Base-by-base conservation (phyloP, 352 stramenopile species). In the Ophiocytium majus region DNA sequence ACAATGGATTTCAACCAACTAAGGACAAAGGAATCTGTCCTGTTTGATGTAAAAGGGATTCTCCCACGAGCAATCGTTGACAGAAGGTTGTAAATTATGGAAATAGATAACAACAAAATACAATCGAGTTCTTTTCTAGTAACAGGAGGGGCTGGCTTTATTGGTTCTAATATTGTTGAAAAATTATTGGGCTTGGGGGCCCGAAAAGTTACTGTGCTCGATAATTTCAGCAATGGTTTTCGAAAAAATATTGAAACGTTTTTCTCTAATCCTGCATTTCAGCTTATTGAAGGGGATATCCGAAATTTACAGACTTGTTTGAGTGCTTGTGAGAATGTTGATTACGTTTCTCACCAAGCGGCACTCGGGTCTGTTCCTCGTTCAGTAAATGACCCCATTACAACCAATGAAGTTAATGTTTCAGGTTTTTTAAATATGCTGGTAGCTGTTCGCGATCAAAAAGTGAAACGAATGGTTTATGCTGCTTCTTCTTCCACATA, bases 361-460 rank as follows among this genome's bases (percentile, higher is more conserved):
- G 57, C 57, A 71, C 28, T 71, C 23, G 57, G 57, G 19, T 71
- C 57, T 23, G 57, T 71, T 23, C 57, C 57, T 23, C 57, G 57
- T 28, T 23, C 19, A 23, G 28, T 71, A 23, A 71, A 71, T 28
- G 57, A 71, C 57, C 57, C 57, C 28, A 71, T 71, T 71, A 71
- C 57, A 23, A 71, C 57, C 57, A 71, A 71, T 28, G 23, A 23
- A 28, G 57, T 71, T 23, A 71, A 71, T 71, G 57, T 71, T 23
- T 23, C 23, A 23, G 57, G 57, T 71, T 71, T 71, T 71, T 71
- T 71, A 71, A 71, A 71, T 71, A 71, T 71, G 57, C 28, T 71
- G 28, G 57, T 71, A 23, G 57, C 57, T 28, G 57, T 28, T 23
- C 57, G 57, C 57, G 57, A 71, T 28, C 19, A 23, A 23, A 71